Conservation (phyloP, 495 filamentous ascomycete genomes). For the Penicillium herquei region DNA sequence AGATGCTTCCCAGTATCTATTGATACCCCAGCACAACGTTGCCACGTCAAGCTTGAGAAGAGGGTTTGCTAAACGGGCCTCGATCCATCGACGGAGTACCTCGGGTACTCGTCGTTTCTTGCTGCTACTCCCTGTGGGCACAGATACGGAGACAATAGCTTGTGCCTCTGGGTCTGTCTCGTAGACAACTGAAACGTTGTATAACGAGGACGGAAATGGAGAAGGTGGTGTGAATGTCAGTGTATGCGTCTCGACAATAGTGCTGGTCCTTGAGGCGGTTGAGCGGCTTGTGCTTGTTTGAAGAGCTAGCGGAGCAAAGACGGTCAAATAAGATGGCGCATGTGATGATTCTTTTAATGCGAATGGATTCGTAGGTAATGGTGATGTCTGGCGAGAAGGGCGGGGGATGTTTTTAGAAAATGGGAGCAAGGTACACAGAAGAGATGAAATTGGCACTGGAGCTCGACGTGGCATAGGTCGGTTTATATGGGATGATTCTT, state of each 20-base stretch:
- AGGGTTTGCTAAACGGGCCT: constrained; percentile 33
- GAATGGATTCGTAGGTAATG: constrained; percentile 36
- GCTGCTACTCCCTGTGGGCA: constrained; percentile 19
- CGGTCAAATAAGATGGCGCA: constrained; percentile 33
- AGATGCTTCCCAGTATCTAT: constrained; percentile 43
- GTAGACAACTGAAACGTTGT: constrained; percentile 36
- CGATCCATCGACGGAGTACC: constrained; percentile 41
- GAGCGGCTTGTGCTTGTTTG: constrained; percentile 25
- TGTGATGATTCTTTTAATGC: constrained; percentile 31
- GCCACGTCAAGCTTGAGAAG: constrained; percentile 41
- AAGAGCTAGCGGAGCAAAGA: constrained; percentile 38
- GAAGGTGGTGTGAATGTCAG: constrained; percentile 35
- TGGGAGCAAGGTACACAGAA: constrained; percentile 41
- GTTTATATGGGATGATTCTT: constrained; percentile 23
- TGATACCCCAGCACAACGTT: constrained; percentile 45
- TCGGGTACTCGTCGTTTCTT: constrained; percentile 28
- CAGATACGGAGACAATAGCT: constrained; percentile 31
- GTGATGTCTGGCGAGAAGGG: constrained; percentile 18
- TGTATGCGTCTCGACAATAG: constrained; percentile 35
- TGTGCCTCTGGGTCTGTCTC: constrained; percentile 42
- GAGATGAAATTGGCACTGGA: constrained; percentile 32
- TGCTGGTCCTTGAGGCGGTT: constrained; percentile 9
- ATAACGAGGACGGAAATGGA: constrained; percentile 39
- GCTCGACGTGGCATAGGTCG: constrained; percentile 9
- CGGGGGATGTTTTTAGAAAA: constrained; percentile 35